Evolutionary conservation across 805 yeast genomes (phyloP).

Genomic region (Sungouiozyma ichnusensis): DNA sequence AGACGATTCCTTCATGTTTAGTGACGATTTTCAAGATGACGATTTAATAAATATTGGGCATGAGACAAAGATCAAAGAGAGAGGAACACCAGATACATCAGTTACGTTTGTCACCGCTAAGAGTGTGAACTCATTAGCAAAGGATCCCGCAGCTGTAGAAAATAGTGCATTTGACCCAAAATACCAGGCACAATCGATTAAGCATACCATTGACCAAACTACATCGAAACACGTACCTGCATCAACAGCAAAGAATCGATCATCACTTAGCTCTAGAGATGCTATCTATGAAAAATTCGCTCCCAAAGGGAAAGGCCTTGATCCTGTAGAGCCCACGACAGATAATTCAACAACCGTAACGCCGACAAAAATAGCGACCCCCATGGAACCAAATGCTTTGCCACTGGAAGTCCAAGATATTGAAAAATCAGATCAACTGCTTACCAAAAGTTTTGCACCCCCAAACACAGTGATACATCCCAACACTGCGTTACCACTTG

Average conservation of each 20-base stretch:
- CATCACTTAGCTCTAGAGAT: slow-evolving; percentile 13
- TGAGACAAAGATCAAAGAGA: slow-evolving; percentile 7
- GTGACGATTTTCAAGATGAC: slow-evolving; percentile 36
- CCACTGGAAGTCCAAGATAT: neutral
- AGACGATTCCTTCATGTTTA: slow-evolving; percentile 46
- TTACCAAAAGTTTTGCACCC: slow-evolving; percentile 17
- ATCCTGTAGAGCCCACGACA: slow-evolving; percentile 2
- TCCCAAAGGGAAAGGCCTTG: slow-evolving; percentile 23
- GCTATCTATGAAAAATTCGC: slow-evolving; percentile 23
- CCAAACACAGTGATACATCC: slow-evolving; percentile 21
- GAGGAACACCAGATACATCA: slow-evolving; percentile 6
- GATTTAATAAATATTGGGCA: slow-evolving; percentile 30
- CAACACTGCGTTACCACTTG: slow-evolving; percentile 8
- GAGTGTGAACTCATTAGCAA: slow-evolving; percentile 48
- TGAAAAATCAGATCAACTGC: neutral
- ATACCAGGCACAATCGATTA: slow-evolving; percentile 45
- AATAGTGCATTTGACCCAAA: slow-evolving; percentile 42
- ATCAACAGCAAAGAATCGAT: slow-evolving; percentile 17
- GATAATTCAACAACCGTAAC: neutral
- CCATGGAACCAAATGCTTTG: neutral
- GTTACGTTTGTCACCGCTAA: slow-evolving; percentile 51
- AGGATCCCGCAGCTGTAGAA: slow-evolving; percentile 30
- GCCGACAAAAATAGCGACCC: neutral
- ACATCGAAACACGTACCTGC: slow-evolving; percentile 49
- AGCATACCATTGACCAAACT: slow-evolving; percentile 55